A percentile compares a stretch with the other conserved stretches of the same genome.
phyloP scores from a whole-genome alignment of 352 stramenopile species.

The Phytophthora sp. region DNA sequence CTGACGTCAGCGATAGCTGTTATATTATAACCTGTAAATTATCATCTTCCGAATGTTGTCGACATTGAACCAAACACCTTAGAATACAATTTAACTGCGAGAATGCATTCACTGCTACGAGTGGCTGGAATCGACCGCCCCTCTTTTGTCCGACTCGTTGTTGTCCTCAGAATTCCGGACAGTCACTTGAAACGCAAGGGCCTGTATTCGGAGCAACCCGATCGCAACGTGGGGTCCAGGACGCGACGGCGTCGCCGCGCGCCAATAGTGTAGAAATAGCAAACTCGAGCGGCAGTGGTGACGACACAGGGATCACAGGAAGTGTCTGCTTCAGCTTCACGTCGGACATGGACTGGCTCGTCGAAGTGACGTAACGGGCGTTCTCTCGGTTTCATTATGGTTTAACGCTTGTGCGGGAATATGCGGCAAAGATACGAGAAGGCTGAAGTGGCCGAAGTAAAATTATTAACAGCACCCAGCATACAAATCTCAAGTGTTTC shows the following conservation, averaged over 20 bases:
- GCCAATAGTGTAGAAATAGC: constrained; percentile 37
- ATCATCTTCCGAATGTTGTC: constrained; percentile 13
- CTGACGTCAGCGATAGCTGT: constrained; percentile 31
- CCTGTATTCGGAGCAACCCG: constrained; percentile 7
- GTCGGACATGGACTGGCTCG: constrained; percentile 18
- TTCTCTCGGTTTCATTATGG: constrained; percentile 31
- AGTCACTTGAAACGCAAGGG: constrained; percentile 35
- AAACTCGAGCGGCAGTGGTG: constrained; percentile 12
- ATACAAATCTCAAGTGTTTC: constrained; percentile 35
- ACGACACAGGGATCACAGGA: constrained; percentile 20
- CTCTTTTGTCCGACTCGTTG: too few relatives aligned
- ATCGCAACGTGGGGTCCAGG: constrained; percentile 16
- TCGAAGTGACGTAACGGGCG: constrained; percentile 19
- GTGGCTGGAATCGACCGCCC: constrained; percentile 30
- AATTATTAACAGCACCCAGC: constrained; percentile 8
- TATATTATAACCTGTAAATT: constrained; percentile 12
- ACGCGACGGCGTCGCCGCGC: background rate
- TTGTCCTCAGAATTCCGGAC: constrained; percentile 33
- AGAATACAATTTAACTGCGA: background rate
- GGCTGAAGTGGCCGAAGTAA: constrained; percentile 27
- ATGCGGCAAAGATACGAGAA: constrained; percentile 29
- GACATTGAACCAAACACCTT: too few relatives aligned
- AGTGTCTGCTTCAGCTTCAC: constrained; percentile 24
- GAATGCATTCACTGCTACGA: constrained; percentile 15
- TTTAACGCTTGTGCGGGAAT: constrained; percentile 24